Evolutionary conservation across 169 alveolate species (phyloP).

Genomic region (Fabrea salina): DNA sequence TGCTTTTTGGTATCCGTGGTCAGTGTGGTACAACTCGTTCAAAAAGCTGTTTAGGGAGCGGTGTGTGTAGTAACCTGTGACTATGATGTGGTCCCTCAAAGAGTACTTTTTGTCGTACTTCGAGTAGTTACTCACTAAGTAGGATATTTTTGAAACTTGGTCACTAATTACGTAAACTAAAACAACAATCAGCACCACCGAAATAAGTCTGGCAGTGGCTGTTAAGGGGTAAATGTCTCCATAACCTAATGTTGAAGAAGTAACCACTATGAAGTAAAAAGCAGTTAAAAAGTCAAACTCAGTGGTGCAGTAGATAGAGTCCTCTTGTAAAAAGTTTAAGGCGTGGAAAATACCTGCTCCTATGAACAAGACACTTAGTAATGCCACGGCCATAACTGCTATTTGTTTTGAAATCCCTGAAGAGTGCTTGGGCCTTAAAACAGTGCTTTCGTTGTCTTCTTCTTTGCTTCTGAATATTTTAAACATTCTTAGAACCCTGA

Average conservation of each 20-base stretch:
- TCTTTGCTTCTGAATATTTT: neutral
- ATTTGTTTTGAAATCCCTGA: conserved; percentile 32
- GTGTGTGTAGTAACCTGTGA: neutral
- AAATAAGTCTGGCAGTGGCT: conserved; percentile 11
- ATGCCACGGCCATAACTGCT: neutral
- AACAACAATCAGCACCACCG: neutral
- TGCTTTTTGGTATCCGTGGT: conserved; percentile 7
- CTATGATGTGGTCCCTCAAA: neutral
- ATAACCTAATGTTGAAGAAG: conserved; percentile 25
- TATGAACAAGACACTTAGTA: conserved; percentile 8
- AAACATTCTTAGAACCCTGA: conserved; percentile 18
- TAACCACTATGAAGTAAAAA: conserved; percentile 20
- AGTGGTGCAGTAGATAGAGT: neutral
- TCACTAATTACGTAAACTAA: neutral
- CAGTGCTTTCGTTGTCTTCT: neutral
- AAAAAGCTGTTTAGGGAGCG: neutral
- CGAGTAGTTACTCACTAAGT: conserved; percentile 21
- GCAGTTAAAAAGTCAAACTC: neutral
- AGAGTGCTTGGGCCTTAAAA: neutral
- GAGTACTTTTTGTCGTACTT: conserved; percentile 20
- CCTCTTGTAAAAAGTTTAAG: neutral
- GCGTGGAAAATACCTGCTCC: conserved; percentile 26
- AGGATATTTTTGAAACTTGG: conserved; percentile 30
- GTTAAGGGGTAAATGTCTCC: conserved; percentile 26
- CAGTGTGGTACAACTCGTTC: conserved; percentile 19